Evolutionary conservation across 2,329 filamentous ascomycete genomes (phyloP).

Genomic region (Scleromitrula shiraiana): DNA sequence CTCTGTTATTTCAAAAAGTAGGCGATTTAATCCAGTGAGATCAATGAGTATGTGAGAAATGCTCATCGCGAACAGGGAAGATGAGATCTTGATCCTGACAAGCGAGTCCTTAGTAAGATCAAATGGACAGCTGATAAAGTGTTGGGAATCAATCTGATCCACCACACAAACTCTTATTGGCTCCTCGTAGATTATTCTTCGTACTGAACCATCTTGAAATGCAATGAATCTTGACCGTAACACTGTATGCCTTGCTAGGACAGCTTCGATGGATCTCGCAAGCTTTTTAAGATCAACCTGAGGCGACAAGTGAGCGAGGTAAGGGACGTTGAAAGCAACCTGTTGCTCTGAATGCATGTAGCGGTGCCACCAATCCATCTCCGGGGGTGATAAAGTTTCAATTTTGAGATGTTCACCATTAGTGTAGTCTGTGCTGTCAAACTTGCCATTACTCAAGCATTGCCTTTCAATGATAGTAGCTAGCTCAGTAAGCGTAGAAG

Average conservation of each 20-base stretch:
- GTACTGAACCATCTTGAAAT: not conserved
- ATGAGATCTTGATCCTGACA: not conserved
- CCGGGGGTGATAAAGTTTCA: not conserved
- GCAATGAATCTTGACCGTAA: not conserved
- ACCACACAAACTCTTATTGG: not conserved
- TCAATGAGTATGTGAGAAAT: not conserved
- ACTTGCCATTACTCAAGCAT: not conserved
- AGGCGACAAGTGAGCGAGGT: not conserved
- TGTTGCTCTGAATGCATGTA: not conserved
- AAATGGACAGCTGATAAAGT: not conserved
- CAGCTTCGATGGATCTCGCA: not conserved
- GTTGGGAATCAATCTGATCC: not conserved
- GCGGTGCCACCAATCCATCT: not conserved
- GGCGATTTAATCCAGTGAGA: not conserved
- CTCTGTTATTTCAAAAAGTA: not conserved
- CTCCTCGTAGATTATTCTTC: not conserved
- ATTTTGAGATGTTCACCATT: not conserved
- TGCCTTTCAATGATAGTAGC: not conserved
- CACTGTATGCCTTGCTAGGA: not conserved
- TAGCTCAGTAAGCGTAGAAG: not conserved
- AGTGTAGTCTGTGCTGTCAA: not conserved
- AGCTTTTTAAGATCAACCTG: not conserved
- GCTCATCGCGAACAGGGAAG: not conserved
- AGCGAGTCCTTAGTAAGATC: not conserved
- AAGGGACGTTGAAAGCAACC: not conserved